Conservation (phyloP, 129 eudicot genomes). For the Kitagawia praeruptora region DNA sequence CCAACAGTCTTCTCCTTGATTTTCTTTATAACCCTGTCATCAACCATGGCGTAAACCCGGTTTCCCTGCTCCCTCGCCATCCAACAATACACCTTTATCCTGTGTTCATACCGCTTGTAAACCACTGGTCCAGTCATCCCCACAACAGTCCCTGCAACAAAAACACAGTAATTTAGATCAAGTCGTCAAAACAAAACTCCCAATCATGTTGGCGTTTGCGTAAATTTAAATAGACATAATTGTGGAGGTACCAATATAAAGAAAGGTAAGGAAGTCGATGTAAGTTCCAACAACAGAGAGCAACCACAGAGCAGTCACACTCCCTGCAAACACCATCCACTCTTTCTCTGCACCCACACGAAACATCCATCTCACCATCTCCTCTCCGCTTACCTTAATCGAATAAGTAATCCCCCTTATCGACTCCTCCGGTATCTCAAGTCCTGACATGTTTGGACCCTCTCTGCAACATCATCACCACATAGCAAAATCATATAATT, state of each 20-base stretch:
- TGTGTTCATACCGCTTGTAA: slow-evolving; percentile 37
- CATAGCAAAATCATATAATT: neutral
- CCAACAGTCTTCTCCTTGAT: slow-evolving; percentile 26
- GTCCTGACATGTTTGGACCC: slow-evolving; percentile 37
- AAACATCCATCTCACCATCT: slow-evolving; percentile 45
- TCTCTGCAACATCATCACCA: slow-evolving; percentile 32
- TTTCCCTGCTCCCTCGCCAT: slow-evolving; percentile 31
- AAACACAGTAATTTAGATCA: neutral
- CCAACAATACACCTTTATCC: slow-evolving; percentile 37
- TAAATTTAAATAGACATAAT: neutral
- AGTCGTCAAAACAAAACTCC: neutral
- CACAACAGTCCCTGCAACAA: slow-evolving; percentile 35
- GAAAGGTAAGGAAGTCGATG: slow-evolving; percentile 40
- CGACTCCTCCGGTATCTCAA: slow-evolving; percentile 41
- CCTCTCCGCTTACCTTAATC: slow-evolving; percentile 24
- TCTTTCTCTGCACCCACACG: slow-evolving; percentile 52
- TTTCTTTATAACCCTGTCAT: slow-evolving; percentile 35
- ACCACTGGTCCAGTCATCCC: slow-evolving; percentile 47
- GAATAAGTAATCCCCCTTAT: slow-evolving; percentile 24
- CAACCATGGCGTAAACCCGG: slow-evolving; percentile 30
- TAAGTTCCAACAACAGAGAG: slow-evolving; percentile 43
- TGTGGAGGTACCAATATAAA: slow-evolving; percentile 34
- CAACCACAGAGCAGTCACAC: slow-evolving; percentile 34
- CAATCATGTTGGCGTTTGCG: no score
- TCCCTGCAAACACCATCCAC: slow-evolving; percentile 44